Evolutionary conservation across 2,329 filamentous ascomycete genomes (phyloP), one percentile per base, ranked within the genome.

Genomic region (Cercospora canescens): DNA sequence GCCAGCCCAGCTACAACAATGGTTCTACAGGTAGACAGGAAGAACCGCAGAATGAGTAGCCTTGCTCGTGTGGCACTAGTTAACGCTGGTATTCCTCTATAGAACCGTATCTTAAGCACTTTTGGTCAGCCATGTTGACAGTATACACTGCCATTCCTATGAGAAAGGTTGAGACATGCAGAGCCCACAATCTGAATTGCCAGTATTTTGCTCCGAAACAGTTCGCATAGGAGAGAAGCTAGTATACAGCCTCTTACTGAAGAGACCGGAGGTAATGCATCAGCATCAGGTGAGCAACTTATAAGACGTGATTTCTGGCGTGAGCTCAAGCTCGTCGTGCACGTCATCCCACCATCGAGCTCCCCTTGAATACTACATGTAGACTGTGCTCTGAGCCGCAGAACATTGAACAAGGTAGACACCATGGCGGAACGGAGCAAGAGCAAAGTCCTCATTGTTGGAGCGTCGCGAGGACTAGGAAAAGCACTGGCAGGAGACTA

Each of bases 391-490:
- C 12, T 1, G 5, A 28, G 24, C 45, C 6, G 16, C 45, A 30
- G 16, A 32, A 12, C 26, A 11, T 59, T 6, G 56, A 45, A 12
- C 4, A 2, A 30, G 21, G 18, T 35, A 14, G 11, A 2, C 21
- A 32, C 6, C 1, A 59, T 59, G 56, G 56, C 56, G 5, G 39
- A 41, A 12, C n/a, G 12, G 8, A 59, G 9, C 35, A 28, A 60
- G 30, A 41, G 41, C 18, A 62, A 41, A 4, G 60, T 62, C 21
- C 60, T 62, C n/a, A 56, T 62, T 24, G 34, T 62, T 14, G 60
- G 60, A 18, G 60, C 60, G 54, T 56, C 60, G 9, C 32, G 60
- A 41, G 60, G 60, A 41, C 35, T 62, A 18, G 60, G 60, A 16
- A 28, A 41, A 34, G 60, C 60, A 18, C 35, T 62, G 34, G 60